A percentile compares a stretch with the other conserved stretches of the same genome.
These are phyloP conservation scores for Trichoderma erinaceum DNA, from an alignment of 495 filamentous ascomycete species.

Conservation along the genomic window DNA sequence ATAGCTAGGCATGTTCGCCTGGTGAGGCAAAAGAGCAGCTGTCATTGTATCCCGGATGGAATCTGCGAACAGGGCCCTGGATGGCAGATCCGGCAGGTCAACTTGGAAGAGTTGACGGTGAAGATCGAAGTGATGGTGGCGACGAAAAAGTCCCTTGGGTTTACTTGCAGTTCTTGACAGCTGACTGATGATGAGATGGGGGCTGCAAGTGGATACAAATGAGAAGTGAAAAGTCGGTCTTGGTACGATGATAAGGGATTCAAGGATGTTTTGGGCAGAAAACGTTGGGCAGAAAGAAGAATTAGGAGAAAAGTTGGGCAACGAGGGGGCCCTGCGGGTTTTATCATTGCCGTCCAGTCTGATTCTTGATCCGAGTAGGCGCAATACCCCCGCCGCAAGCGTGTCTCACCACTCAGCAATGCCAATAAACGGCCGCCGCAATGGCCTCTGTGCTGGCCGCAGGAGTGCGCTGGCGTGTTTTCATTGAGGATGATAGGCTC, in stretches of 20 bases:
- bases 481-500: conserved; percentile 11
- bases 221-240: conserved; percentile 15
- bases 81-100: conserved; percentile 7
- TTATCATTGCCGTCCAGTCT: conserved; percentile 33
- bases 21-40: conserved; percentile 37
- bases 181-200: conserved; percentile 13
- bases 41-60: conserved; percentile 30
- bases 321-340: conserved; percentile 43
- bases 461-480: conserved; percentile 8
- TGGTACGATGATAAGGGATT: conserved; percentile 14
- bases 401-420: conserved; percentile 7
- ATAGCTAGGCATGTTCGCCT: conserved; percentile 43
- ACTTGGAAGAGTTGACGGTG: conserved; percentile 13
- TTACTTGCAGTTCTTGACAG: conserved; percentile 15
- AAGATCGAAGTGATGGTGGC: conserved; percentile 20
- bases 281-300: conserved; percentile 44
- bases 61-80: conserved; percentile 10
- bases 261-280: conserved; percentile 34
- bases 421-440: conserved; percentile 10
- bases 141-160: conserved; percentile 24
- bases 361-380: conserved; percentile 1
- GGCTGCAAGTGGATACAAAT: conserved; percentile 14
- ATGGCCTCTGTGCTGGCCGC: conserved; percentile 20
- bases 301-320: conserved; percentile 41
- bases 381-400: conserved; percentile 8